phyloP scores from a whole-genome alignment of 2,329 filamentous ascomycete genomes.

The Diaporthe vaccinii region DNA sequence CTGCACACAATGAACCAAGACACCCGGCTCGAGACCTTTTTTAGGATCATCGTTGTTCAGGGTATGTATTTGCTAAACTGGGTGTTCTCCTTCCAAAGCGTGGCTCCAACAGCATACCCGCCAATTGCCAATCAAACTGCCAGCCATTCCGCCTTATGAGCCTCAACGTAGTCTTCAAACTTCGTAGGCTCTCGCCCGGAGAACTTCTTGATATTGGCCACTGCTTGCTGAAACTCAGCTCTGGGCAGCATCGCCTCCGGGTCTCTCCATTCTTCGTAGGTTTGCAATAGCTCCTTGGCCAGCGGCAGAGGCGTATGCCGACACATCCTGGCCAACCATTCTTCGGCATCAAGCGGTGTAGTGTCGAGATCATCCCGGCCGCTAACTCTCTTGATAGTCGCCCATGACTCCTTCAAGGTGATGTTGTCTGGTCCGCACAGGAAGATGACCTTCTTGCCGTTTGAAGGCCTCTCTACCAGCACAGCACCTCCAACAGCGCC shows the following conservation, averaged over 20 bases:
- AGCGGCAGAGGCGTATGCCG: not conserved
- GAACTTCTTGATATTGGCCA: slow-evolving; percentile 38
- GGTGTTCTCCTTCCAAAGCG: not conserved
- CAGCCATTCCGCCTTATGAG: slow-evolving; percentile 38
- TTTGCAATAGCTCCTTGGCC: not conserved
- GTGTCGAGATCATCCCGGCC: slow-evolving; percentile 47
- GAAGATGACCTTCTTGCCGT: slow-evolving; percentile 49
- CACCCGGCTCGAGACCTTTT: not conserved
- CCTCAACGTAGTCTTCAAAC: slow-evolving; percentile 37
- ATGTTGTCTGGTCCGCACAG: slow-evolving; percentile 54
- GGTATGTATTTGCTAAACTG: not conserved
- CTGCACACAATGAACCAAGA: not conserved
- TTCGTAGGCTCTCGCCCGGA: slow-evolving; percentile 26
- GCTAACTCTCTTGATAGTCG: slow-evolving; percentile 48
- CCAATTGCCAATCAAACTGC: not conserved
- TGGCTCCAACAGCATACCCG: not conserved
- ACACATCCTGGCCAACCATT: not conserved
- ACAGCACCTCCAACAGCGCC: slow-evolving; percentile 57
- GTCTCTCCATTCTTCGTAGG: not conserved
- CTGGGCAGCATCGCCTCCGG: not conserved
- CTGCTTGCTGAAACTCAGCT: not conserved
- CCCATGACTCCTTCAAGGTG: slow-evolving; percentile 48
- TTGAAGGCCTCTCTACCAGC: slow-evolving; percentile 50
- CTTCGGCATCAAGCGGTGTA: slow-evolving; percentile 29
- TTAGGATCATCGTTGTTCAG: not conserved